phyloP scores from a whole-genome alignment of 139 green algal genomes.

The Coelastrella sp. region DNA sequence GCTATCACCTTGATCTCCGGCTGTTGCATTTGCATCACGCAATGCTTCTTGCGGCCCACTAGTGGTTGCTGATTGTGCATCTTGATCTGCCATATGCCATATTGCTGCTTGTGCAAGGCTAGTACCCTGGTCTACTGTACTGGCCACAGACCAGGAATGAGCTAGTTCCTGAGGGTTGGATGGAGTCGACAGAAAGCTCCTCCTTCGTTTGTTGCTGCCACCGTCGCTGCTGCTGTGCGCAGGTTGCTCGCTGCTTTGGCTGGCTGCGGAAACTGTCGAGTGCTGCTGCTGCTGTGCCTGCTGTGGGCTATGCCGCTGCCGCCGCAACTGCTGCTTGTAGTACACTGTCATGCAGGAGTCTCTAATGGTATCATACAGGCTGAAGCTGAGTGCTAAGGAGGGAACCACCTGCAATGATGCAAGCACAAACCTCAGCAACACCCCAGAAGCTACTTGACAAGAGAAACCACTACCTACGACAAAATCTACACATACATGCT shows the following conservation, averaged over 20 bases:
- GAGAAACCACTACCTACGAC: too few species aligned
- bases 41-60: conserved; percentile 1
- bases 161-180: neutral
- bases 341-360: conserved; percentile 12
- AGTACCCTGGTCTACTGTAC: conserved; percentile 36
- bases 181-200: neutral
- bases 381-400: conserved; percentile 93
- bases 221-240: neutral
- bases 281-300: conserved; percentile 1
- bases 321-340: conserved; percentile 5
- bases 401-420: conserved; percentile 77
- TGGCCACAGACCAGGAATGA: conserved; percentile 30
- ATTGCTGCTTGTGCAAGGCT: conserved; percentile 19
- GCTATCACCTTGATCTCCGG: neutral
- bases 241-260: neutral
- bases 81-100: conserved; percentile 22
- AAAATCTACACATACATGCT: too few species aligned
- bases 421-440: neutral
- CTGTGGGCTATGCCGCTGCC: conserved; percentile 19
- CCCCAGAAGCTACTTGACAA: too few species aligned
- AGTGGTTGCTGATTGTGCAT: too few species aligned
- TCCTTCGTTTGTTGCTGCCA: conserved; percentile 4
- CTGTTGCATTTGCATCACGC: too few species aligned
- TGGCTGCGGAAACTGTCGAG: too few species aligned
- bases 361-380: conserved; percentile 83